Conservation (phyloP, 371 early-diverging fungal genomes). For the Mortierella sp. region DNA sequence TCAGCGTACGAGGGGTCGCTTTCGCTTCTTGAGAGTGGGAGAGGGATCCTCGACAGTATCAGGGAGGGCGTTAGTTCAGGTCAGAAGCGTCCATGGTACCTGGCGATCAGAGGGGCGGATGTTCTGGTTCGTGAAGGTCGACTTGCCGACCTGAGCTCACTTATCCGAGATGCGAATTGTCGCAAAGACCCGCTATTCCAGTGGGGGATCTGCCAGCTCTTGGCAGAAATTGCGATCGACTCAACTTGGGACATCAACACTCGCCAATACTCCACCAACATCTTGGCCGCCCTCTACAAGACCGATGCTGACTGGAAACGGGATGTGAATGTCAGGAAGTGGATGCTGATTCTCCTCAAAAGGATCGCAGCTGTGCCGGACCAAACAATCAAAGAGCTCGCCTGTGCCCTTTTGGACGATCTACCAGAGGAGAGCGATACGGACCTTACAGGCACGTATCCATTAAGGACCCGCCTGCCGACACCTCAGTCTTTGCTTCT, state of each 20-base stretch:
- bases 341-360: neutral
- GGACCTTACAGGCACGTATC: neutral
- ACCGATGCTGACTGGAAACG: neutral
- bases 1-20: neutral
- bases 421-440: neutral
- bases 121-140: conserved; percentile 2
- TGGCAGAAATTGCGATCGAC: conserved; percentile 13
- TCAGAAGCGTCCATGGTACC: conserved; percentile 12
- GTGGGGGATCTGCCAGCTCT: conserved; percentile 19
- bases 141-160: neutral
- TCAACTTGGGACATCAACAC: neutral
- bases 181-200: conserved; percentile 6
- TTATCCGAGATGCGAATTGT: conserved; percentile 4
- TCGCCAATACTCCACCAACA: conserved; percentile 4
- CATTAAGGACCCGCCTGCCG: neutral
- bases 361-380: neutral
- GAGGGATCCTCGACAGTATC: neutral
- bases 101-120: neutral
- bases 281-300: conserved; percentile 7
- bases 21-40: neutral
- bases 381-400: neutral
- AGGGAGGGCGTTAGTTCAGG: neutral
- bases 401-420: neutral
- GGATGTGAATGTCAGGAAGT: neutral
- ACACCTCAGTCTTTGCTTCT: neutral